Conservation (phyloP, 768 basidiomycete species). For the Xerocomellus amylosporus region DNA sequence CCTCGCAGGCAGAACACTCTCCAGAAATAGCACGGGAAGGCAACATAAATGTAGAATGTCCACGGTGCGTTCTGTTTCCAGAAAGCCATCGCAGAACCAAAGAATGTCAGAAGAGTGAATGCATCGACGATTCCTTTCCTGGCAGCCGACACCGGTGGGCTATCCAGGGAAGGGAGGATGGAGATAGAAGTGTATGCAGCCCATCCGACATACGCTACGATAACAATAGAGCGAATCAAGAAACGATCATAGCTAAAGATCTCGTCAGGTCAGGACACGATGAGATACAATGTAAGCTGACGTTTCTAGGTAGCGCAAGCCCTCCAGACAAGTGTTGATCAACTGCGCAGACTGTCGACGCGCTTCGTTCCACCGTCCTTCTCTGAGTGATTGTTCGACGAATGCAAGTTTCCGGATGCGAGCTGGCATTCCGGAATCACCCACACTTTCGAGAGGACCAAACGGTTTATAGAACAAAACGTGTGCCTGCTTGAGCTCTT, state of each 20-base stretch:
- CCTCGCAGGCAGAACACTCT: conserved; percentile 43
- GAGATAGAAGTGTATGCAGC: conserved; percentile 61
- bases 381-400: conserved; percentile 47
- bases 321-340: conserved; percentile 52
- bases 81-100: conserved; percentile 49
- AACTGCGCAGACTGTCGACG: conserved; percentile 49
- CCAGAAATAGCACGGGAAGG: conserved; percentile 81
- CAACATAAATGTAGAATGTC: conserved; percentile 73
- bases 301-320: conserved; percentile 78
- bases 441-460: conserved; percentile 39
- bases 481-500: conserved; percentile 61
- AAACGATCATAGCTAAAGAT: conserved; percentile 62
- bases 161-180: conserved; percentile 46
- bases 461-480: conserved; percentile 66
- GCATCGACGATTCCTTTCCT: conserved; percentile 13
- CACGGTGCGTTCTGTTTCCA: conserved; percentile 61
- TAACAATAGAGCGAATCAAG: conserved; percentile 67
- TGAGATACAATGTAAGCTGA: conserved; percentile 13
- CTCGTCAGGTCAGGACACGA: conserved; percentile 6
- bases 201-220: conserved; percentile 75
- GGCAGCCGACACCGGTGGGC: not conserved
- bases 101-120: conserved; percentile 29
- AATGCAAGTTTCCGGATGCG: conserved; percentile 36
- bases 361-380: conserved; percentile 46
- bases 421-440: conserved; percentile 26